Conservation (phyloP, 2,329 filamentous ascomycete genomes). For the Trichoderma oligosporum region DNA sequence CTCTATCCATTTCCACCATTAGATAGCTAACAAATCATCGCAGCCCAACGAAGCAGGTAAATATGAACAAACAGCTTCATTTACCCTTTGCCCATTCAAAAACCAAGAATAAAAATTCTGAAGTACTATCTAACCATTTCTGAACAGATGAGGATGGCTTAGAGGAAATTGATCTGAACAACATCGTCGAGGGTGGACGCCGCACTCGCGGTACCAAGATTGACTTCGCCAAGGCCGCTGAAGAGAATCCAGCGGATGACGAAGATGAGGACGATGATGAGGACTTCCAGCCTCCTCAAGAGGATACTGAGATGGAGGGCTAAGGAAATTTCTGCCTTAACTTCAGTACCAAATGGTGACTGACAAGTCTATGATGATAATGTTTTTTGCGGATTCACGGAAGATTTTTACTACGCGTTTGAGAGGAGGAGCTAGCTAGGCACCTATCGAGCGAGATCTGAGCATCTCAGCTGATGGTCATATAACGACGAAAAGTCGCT, state of each 20-base stretch:
- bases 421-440: not conserved
- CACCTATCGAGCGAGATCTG: not conserved
- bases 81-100: not conserved
- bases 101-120: no score
- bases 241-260: conserved; percentile 69
- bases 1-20: not conserved
- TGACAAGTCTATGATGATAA: conserved; percentile 1
- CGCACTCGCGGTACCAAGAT: conserved; percentile 91
- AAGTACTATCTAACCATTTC: conserved; percentile 7
- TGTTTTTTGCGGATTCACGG: conserved; percentile 1
- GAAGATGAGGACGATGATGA: conserved; percentile 78
- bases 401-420: not conserved
- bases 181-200: conserved; percentile 74
- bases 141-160: conserved; percentile 65
- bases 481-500: conserved; percentile 6
- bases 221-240: conserved; percentile 86
- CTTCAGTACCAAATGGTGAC: not conserved
- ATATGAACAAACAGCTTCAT: conserved; percentile 18
- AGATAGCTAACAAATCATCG: conserved; percentile 24
- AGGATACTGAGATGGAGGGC: conserved; percentile 64
- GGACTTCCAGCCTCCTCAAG: conserved; percentile 59
- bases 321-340: conserved; percentile 22
- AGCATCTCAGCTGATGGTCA: not conserved
- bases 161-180: conserved; percentile 85
- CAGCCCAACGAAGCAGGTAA: conserved; percentile 33